Conservation (phyloP, 345 rosid species). For the Salix udensis region DNA sequence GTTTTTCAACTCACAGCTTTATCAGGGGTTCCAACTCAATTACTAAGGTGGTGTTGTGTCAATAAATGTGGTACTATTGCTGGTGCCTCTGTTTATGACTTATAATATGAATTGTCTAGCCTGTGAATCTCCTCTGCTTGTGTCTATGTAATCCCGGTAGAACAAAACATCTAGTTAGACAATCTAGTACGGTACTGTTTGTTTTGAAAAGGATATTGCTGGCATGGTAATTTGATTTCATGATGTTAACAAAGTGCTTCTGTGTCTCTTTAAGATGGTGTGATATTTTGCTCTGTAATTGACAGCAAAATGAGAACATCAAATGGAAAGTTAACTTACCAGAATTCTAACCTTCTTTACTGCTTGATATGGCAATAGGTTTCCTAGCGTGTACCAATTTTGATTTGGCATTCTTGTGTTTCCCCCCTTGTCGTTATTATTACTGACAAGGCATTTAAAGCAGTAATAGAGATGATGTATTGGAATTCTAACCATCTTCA, state of each 20-base stretch:
- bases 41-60: slow-evolving; percentile 19
- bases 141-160: slow-evolving; percentile 25
- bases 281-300: slow-evolving; percentile 22
- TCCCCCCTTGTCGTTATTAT: neutral
- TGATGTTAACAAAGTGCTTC: slow-evolving; percentile 13
- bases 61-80: slow-evolving; percentile 23
- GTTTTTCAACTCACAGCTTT: slow-evolving; percentile 25
- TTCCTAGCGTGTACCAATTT: neutral
- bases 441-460: neutral
- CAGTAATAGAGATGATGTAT: neutral
- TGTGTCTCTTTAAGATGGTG: slow-evolving; percentile 17
- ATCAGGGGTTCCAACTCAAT: slow-evolving; percentile 28
- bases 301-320: slow-evolving; percentile 16
- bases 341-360: slow-evolving; percentile 4
- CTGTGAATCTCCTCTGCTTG: slow-evolving; percentile 30
- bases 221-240: slow-evolving; percentile 19
- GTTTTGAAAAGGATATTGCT: slow-evolving; percentile 24
- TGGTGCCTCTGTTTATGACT: slow-evolving; percentile 24
- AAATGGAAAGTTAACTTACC: slow-evolving; percentile 12
- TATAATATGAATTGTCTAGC: slow-evolving; percentile 22
- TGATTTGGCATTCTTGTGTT: neutral
- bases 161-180: slow-evolving; percentile 24
- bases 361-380: neutral
- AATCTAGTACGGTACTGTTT: slow-evolving; percentile 20
- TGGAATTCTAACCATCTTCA: too few species aligned